Percentiles rank a stretch among this genome's conserved stretches.
These are phyloP conservation scores for Rhodotorula sp. DNA, from an alignment of 1,284 basidiomycete species.

Conservation along the genomic window DNA sequence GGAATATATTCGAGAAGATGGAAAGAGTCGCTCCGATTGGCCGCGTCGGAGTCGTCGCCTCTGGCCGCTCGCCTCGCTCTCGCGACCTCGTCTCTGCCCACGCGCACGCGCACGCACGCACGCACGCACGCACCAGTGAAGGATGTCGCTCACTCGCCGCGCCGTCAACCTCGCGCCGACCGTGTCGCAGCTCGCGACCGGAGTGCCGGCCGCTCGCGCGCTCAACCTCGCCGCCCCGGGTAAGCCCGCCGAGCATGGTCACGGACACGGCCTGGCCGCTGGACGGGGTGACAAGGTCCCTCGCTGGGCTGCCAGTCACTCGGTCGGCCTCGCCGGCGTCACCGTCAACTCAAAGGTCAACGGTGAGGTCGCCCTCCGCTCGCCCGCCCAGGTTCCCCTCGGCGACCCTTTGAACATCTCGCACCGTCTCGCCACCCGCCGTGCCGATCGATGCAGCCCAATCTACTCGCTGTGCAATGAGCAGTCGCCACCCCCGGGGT, in stretches of 20 bases:
- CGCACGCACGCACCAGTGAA: background rate
- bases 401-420: background rate
- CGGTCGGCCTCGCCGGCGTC: constrained; percentile 54
- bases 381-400: background rate
- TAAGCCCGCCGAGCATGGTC: constrained; percentile 58
- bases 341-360: constrained; percentile 66
- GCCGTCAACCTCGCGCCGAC: constrained; percentile 79
- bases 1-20: background rate
- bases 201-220: constrained; percentile 65
- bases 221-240: constrained; percentile 65
- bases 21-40: background rate
- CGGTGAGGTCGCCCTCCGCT: constrained; percentile 57
- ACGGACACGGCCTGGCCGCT: constrained; percentile 14
- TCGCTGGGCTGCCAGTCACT: constrained; percentile 27
- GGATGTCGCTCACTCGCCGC: constrained; percentile 41
- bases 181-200: constrained; percentile 69
- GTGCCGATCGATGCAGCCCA: no score
- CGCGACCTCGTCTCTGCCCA: no score
- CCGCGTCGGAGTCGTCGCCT: background rate
- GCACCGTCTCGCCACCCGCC: no score
- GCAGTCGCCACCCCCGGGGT: no score
- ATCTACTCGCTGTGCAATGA: no score
- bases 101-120: no score
- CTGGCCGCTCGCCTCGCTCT: background rate
- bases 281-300: constrained; percentile 19